phyloP scores from a whole-genome alignment of 2,329 filamentous ascomycete genomes.

The Myotisia sp. region DNA sequence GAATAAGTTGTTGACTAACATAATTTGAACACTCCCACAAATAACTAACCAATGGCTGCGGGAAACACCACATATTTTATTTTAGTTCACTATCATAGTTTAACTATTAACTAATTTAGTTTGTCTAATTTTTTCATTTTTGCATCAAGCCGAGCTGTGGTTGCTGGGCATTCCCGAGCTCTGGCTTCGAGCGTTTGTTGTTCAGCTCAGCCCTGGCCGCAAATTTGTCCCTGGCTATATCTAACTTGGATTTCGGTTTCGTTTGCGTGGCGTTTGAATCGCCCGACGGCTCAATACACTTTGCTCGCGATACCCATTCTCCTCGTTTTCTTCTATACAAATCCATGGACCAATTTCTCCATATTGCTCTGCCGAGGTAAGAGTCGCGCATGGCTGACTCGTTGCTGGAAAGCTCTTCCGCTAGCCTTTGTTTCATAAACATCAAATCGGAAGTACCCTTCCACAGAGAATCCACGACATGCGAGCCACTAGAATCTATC shows the following conservation, averaged over 20 bases:
- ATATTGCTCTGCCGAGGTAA: conserved; percentile 51
- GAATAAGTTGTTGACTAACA: too few relatives aligned
- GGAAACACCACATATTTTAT: too few relatives aligned
- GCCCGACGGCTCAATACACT: conserved; percentile 17
- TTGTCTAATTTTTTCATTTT: too few relatives aligned
- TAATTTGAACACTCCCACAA: too few relatives aligned
- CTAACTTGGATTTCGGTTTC: conserved; percentile 37
- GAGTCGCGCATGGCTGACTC: conserved; percentile 51
- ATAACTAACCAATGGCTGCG: too few relatives aligned
- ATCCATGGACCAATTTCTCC: conserved; percentile 63
- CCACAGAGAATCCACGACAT: conserved; percentile 55
- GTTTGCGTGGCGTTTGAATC: conserved; percentile 14
- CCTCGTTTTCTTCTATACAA: conserved; percentile 48
- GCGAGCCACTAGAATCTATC: conserved; percentile 48
- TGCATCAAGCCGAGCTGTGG: too few relatives aligned
- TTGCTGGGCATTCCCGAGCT: too few relatives aligned
- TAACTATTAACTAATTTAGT: too few relatives aligned
- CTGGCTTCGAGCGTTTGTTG: too few relatives aligned
- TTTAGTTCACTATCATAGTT: too few relatives aligned
- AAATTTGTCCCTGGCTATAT: conserved; percentile 44
- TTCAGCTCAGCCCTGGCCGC: conserved; percentile 29
- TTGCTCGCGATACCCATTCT: conserved; percentile 51
- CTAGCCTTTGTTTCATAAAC: conserved; percentile 54
- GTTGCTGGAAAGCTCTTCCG: conserved; percentile 45
- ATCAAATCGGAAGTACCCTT: conserved; percentile 47